Evolutionary conservation across 495 filamentous ascomycete species (phyloP), one percentile per base, ranked within the genome.

Genomic region (Lepidopterella palustris): DNA sequence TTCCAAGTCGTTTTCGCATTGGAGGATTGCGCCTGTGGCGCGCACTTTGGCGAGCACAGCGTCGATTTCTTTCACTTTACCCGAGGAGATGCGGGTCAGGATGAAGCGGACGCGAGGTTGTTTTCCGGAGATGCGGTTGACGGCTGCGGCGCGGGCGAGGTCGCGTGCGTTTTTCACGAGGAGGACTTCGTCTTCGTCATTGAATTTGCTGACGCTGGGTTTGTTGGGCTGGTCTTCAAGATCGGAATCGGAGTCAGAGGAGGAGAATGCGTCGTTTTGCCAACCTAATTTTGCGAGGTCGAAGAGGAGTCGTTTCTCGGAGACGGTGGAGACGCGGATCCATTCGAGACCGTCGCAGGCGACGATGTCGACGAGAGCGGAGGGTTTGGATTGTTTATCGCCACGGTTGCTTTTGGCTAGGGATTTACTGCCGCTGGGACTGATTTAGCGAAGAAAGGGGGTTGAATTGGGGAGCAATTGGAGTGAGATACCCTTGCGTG

Each of bases 91-190:
- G 29, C 81, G 80, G 0, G 85, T 80, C 15, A 88, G 71, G 31
- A 89, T 76, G 59, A 90, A 72, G 2, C 78, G 79, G 29, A 88
- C 70, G 15, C 21, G 31, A 4, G 65, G 65, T 66, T 80, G 77
- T 42, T 60, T 77, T 59, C 86, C 85, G 57, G 77, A 74, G 28
- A 85, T 75, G 50, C 81, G 76, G 21, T 78, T 80, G 49, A 74
- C 73, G 61, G 73, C 70, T 5, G 84, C 74, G 13, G 82, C 80
- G 58, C 74, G 80, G 35, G 73, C 68, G 45, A 87, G 73, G 61
- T 81, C 77, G 32, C 76, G 68, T 0, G 80, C 84, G 57, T 80
- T 73, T 58, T 81, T 82, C 53, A 87, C 71, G n/a, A 87, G 55
- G 2, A 70, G 63, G 1, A 75, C 58, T 55, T 72, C 68, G 23